Conservation (phyloP, 2,329 filamentous ascomycete species). For the Trichoderma lentiforme region DNA sequence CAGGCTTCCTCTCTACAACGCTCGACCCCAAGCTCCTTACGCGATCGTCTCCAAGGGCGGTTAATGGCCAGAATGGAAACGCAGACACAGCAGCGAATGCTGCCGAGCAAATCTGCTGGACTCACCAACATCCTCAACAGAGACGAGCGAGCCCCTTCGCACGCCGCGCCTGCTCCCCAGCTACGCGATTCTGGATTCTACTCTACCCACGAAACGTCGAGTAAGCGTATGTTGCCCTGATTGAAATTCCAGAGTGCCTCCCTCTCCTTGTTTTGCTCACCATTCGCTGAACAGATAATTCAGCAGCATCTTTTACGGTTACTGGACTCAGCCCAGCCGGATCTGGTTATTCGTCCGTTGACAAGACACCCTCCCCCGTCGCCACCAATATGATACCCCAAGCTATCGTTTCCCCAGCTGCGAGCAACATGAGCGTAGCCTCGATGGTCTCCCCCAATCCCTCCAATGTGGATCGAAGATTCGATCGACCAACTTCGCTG, state of each 20-base stretch:
- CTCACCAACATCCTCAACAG: conserved; percentile 40
- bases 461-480: conserved; percentile 44
- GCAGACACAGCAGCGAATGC: conserved; percentile 20
- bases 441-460: conserved; percentile 63
- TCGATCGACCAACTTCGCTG: conserved; percentile 40
- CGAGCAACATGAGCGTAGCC: conserved; percentile 62
- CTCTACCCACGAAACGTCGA: conserved; percentile 42
- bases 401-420: conserved; percentile 52
- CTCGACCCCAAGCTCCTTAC: not conserved
- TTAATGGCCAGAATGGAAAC: conserved; percentile 21
- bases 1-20: not conserved
- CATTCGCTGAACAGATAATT: conserved; percentile 32
- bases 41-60: not conserved
- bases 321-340: conserved; percentile 41
- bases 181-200: conserved; percentile 44
- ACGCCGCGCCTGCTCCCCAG: conserved; percentile 31
- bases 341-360: conserved; percentile 48
- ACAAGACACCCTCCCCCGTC: conserved; percentile 63
- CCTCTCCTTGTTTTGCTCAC: conserved; percentile 13
- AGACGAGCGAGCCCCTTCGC: conserved; percentile 30
- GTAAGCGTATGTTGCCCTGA: conserved; percentile 37
- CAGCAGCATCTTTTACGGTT: conserved; percentile 38
- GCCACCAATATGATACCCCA: conserved; percentile 50
- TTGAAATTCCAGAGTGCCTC: not conserved
- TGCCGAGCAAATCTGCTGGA: conserved; percentile 35